phyloP scores from a whole-genome alignment of 768 basidiomycete species.

The Pholiota microspora region DNA sequence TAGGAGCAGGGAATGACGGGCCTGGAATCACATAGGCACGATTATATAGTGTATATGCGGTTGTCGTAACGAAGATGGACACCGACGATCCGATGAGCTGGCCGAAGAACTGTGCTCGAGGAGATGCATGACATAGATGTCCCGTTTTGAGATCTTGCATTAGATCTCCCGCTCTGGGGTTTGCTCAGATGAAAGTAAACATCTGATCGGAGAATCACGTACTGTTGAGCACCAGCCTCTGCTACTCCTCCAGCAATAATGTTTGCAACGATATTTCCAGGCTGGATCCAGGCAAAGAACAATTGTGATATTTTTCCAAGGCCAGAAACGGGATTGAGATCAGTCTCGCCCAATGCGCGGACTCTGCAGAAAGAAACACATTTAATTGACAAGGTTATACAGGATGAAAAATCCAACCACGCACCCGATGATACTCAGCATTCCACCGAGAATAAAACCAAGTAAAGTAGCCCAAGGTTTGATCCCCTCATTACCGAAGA shows the following conservation, averaged over 20 bases:
- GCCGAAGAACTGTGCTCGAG: constrained; percentile 91
- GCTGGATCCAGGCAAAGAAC: constrained; percentile 91
- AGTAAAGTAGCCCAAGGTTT: constrained; percentile 92
- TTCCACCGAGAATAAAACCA: constrained; percentile 77
- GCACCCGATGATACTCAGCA: constrained; percentile 84
- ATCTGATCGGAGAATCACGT: constrained; percentile 21
- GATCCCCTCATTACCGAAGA: constrained; percentile 91
- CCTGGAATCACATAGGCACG: constrained; percentile 88
- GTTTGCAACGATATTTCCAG: constrained; percentile 95
- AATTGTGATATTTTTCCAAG: constrained; percentile 94
- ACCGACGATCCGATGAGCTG: constrained; percentile 89
- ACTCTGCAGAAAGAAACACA: constrained; percentile 49
- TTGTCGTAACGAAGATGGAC: constrained; percentile 86
- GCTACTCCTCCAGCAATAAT: constrained; percentile 97
- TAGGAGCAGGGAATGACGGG: constrained; percentile 94
- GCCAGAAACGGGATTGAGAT: constrained; percentile 89
- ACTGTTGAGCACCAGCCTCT: constrained; percentile 94
- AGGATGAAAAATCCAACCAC: not conserved
- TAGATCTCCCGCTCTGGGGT: constrained; percentile 82
- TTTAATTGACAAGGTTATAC: not conserved
- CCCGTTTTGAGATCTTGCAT: constrained; percentile 99
- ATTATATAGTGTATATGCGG: constrained; percentile 85
- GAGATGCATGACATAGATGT: constrained; percentile 87
- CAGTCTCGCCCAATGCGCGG: constrained; percentile 93
- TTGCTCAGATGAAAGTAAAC: not conserved